phyloP scores from a whole-genome alignment of 2,329 filamentous ascomycete genomes.

The Xylaria sp. region DNA sequence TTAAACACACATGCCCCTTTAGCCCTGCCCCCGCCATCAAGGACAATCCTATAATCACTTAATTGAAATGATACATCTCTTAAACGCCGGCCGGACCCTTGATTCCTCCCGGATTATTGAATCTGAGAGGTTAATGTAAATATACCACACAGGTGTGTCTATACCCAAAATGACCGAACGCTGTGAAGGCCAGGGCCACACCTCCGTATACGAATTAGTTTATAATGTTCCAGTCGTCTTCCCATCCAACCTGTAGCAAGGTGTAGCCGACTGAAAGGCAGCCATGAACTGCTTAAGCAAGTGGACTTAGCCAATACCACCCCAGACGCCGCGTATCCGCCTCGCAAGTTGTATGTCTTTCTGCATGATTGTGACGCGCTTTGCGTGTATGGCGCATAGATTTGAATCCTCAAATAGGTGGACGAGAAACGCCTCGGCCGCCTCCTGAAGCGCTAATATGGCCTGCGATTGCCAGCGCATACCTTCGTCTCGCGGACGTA shows the following conservation, averaged over 20 bases:
- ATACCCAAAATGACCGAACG: neutral
- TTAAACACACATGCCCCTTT: conserved; percentile 20
- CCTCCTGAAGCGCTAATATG: conserved; percentile 92
- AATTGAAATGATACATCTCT: conserved; percentile 12
- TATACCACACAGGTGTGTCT: conserved; percentile 3
- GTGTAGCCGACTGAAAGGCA: conserved; percentile 1
- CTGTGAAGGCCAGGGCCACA: neutral
- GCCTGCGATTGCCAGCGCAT: conserved; percentile 97
- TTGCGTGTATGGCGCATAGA: conserved; percentile 95
- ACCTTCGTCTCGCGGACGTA: conserved; percentile 71
- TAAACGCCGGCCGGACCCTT: conserved; percentile 28
- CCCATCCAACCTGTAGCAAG: neutral
- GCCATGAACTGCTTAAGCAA: neutral
- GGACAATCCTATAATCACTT: conserved; percentile 1
- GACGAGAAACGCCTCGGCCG: conserved; percentile 94
- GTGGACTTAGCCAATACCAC: conserved; percentile 64
- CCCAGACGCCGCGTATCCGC: conserved; percentile 81
- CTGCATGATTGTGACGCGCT: conserved; percentile 96
- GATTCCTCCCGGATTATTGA: neutral
- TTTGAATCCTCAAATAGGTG: conserved; percentile 98
- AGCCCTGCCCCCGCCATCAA: conserved; percentile 6
- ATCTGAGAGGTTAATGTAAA: conserved; percentile 7
- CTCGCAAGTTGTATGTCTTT: conserved; percentile 96
- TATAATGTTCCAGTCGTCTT: conserved; percentile 4
- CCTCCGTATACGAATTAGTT: conserved; percentile 2